These are phyloP conservation scores for Tulasnella sp. DNA, from an alignment of 768 basidiomycete genomes.

Conservation along the genomic window DNA sequence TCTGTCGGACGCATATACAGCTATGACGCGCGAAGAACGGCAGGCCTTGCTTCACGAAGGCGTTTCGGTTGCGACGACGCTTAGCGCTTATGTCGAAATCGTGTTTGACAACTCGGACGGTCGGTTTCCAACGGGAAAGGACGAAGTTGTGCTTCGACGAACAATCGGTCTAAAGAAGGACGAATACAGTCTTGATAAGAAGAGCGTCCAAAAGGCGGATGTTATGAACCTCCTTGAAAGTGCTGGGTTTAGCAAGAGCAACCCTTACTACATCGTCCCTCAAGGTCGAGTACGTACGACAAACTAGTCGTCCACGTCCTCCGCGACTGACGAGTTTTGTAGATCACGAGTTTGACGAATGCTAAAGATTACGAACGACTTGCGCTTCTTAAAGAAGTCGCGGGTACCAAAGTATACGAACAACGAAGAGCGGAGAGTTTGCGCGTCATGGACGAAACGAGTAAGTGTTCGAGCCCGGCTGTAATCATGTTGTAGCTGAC, in stretches of 20 bases:
- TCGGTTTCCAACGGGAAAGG: conserved; percentile 89
- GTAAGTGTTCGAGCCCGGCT: conserved; percentile 36
- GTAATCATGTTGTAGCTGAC: not conserved
- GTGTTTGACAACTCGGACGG: conserved; percentile 94
- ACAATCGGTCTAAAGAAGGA: conserved; percentile 99
- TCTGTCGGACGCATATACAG: conserved; percentile 95
- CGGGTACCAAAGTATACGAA: conserved; percentile 98
- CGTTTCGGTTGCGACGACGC: conserved; percentile 79
- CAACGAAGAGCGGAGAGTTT: conserved; percentile 88
- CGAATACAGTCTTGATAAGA: conserved; percentile 96
- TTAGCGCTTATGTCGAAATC: conserved; percentile 96
- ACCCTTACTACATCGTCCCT: conserved; percentile 98
- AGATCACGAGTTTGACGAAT: conserved; percentile 97
- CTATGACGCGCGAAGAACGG: conserved; percentile 91
- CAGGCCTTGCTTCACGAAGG: conserved; percentile 94
- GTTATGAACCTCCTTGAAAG: conserved; percentile 97
- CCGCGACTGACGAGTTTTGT: not conserved
- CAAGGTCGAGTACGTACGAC: conserved; percentile 80
- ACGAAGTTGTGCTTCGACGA: conserved; percentile 84
- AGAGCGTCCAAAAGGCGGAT: conserved; percentile 93
- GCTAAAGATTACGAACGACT: conserved; percentile 95
- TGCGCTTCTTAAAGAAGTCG: conserved; percentile 95
- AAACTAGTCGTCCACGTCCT: not conserved
- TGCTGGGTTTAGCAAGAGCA: conserved; percentile 97
- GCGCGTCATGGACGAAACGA: conserved; percentile 95